Evolutionary conservation across 2,329 filamentous ascomycete genomes (phyloP), one percentile per base, ranked within the genome.

Genomic region (Aschersonia sp.): DNA sequence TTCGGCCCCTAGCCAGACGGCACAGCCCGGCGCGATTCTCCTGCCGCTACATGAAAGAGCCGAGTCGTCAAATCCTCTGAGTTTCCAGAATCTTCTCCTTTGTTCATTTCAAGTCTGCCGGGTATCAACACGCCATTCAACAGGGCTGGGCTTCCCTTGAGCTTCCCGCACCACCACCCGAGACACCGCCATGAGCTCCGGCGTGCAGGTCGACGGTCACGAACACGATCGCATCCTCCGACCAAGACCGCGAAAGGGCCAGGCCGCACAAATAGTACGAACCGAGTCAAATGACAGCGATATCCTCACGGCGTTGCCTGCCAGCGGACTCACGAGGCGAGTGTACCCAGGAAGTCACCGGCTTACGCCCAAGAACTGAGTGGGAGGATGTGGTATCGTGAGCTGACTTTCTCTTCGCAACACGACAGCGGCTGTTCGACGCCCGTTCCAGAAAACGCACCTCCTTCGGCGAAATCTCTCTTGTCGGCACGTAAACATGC

Each of bases 391-490:
- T 7, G 12, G 35, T 3, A 38, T 38, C 35, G 35, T 12, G 35
- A 38, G 35, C 35, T 38, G 35, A 38, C 35, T 12, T 9, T 4
- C 7, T 38, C 3, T 7, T 38, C 7, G 7, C 35, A 38, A 7
- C 35, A 9, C 3, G 35, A 9, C 35, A 94, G 88, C 66, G 87
- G 88, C 51, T 78, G 78, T 50, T 89, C 87, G 10, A 95, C 89
- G 4, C 89, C 89, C 43, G 67, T 95, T 45, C 81, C 91, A 47
- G 76, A 82, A 57, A 89, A 97, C 74, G 92, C 92, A 9, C 92
- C 87, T n/a, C 91, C 89, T 1, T 97, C 91, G 1, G 80, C 84
- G 49, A 85, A 91, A 56, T 89, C 84, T 40, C 83, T 95, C 52
- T 94, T 88, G 42, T 83, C 80, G 10, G 89, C 85, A 29, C 82